A percentile compares a stretch with the other conserved stretches of the same genome.
phyloP scores from a whole-genome alignment of 805 yeast species.

The Candida mattraensis region DNA sequence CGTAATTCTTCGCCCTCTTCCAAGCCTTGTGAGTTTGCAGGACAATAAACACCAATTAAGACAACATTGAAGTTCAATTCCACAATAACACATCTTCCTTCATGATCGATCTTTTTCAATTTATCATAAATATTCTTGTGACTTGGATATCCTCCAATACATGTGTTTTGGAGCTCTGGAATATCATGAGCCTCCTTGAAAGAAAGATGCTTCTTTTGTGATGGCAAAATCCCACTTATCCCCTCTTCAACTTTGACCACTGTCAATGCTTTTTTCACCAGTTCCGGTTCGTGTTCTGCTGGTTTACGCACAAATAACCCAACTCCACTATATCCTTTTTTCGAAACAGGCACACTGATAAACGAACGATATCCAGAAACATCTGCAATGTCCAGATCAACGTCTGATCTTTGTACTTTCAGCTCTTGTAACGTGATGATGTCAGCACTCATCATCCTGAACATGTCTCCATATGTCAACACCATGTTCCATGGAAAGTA shows the following conservation, averaged over 20 bases:
- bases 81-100: conserved; percentile 78
- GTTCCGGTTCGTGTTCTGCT: conserved; percentile 40
- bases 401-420: conserved; percentile 56
- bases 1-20: conserved; percentile 65
- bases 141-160: conserved; percentile 74
- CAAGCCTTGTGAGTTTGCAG: conserved; percentile 80
- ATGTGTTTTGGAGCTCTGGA: conserved; percentile 12
- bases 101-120: conserved; percentile 58
- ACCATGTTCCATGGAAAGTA: conserved; percentile 79
- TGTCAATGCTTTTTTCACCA: conserved; percentile 39
- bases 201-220: conserved; percentile 18
- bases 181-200: conserved; percentile 29
- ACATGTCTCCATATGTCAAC: conserved; percentile 43
- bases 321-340: conserved; percentile 91
- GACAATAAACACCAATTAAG: conserved; percentile 75
- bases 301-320: conserved; percentile 72
- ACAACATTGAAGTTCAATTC: conserved; percentile 68
- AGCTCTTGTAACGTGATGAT: conserved; percentile 86
- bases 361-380: conserved; percentile 64
- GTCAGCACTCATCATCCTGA: conserved; percentile 63
- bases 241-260: conserved; percentile 89
- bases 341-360: conserved; percentile 62
- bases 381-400: conserved; percentile 34
- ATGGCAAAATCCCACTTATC: conserved; percentile 62
- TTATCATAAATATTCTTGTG: conserved; percentile 34